Base-by-base conservation (phyloP, 2,329 filamentous ascomycete genomes). In the Trichoderma afroharzianum region DNA sequence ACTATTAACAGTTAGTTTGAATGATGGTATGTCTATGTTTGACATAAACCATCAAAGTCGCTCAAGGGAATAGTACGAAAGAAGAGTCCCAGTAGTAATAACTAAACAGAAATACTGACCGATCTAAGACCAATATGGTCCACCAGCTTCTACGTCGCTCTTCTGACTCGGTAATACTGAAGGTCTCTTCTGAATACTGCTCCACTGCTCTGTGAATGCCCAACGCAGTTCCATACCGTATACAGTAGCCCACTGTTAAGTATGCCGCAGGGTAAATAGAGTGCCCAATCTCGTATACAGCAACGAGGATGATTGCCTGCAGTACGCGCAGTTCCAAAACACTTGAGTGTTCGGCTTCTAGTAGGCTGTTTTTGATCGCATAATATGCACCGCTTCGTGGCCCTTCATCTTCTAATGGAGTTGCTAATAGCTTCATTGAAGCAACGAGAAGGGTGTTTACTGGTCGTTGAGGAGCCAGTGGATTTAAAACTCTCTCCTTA, bases 81-180 rank as follows among this genome's bases (percentile, higher is more conserved):
- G n/a, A 6, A 14, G 11, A 30, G 5, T 12, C 43, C n/a, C 26
- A 28, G n/a, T 9, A n/a, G 21, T 18, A 3, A 11, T n/a, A 43
- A 24, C 2, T 7, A 2, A 21, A 32, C 5, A 2, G 21, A 47
- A 15, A 50, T 64, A 64, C 62, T 53, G 15, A 64, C 62, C 62
- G 62, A 50, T 64, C 62, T 8, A 64, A 64, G 12, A 64, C 11
- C 11, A 64, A 39, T 53, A 64, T 33, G 5, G 28, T 28, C 62
- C 62, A 64, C 62, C 62, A 64, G 8, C 43, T 64, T 14, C 62
- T 64, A 11, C 62, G 62, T 14, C 62, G 62, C 62, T 64, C 62
- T 33, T 64, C 62, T 11, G 62, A 64, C 43, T 64, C 62, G 3
- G 39, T 50, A 24, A 53, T 15, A 30, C 62, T 64, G n/a, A 53